Evolutionary conservation across 208 protist species (phyloP).

Genomic region (Leishmania mexicana): DNA sequence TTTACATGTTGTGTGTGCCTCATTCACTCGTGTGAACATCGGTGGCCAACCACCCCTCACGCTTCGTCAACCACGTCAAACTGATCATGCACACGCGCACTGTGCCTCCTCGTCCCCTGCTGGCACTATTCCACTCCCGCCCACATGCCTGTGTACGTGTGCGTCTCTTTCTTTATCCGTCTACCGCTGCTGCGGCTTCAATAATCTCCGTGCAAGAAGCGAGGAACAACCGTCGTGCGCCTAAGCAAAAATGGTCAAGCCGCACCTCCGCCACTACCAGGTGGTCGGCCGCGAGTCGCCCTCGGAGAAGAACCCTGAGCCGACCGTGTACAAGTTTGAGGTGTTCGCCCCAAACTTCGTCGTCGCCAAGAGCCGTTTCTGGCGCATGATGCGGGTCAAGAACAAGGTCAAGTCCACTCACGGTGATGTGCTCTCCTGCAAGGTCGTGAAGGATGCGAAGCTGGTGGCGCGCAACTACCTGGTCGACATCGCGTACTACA

Average conservation of each 20-base stretch:
- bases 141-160: not conserved
- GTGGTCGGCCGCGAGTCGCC: constrained; percentile 96
- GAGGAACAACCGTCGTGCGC: constrained; percentile 6
- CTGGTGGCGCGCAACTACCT: constrained; percentile 98
- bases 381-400: constrained; percentile 98
- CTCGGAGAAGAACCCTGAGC: constrained; percentile 89
- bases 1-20: not conserved
- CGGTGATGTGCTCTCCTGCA: constrained; percentile 96
- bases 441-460: constrained; percentile 96
- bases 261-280: constrained; percentile 93
- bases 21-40: not conserved
- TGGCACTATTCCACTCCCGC: not conserved
- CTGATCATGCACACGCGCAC: not conserved
- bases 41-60: not conserved
- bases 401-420: constrained; percentile 98
- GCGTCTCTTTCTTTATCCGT: not conserved
- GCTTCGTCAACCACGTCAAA: not conserved
- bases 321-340: constrained; percentile 98
- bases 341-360: constrained; percentile 99
- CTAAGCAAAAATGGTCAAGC: constrained; percentile 67
- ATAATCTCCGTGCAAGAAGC: not conserved
- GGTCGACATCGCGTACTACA: constrained; percentile 98
- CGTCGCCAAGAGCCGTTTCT: constrained; percentile 99
- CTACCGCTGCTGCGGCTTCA: not conserved
- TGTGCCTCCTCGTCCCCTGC: not conserved